Evolutionary conservation across 306 rosid species (phyloP).

Genomic region (Clitoria ternatea): DNA sequence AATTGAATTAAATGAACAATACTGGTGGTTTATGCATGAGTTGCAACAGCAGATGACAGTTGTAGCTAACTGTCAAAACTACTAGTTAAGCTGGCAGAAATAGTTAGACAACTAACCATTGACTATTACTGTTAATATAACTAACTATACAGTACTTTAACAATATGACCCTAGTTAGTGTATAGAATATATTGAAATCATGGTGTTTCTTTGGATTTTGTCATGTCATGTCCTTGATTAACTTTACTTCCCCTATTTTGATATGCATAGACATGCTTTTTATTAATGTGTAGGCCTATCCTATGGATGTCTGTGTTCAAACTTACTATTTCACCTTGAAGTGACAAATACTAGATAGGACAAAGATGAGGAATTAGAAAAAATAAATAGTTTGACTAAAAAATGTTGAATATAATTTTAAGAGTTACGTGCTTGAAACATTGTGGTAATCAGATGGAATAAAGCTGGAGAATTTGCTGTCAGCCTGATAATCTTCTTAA

Average conservation of each 20-base stretch:
- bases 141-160: too few relatives aligned
- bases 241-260: not conserved
- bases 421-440: not conserved
- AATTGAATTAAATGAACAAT: too few relatives aligned
- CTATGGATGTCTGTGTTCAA: not conserved
- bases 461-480: not conserved
- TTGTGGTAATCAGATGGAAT: not conserved
- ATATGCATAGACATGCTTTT: not conserved
- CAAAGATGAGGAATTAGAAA: not conserved
- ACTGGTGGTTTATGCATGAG: too few relatives aligned
- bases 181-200: not conserved
- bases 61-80: too few relatives aligned
- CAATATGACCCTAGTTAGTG: not conserved
- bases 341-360: not conserved
- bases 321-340: not conserved
- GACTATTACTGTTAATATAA: too few relatives aligned
- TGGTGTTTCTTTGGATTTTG: not conserved
- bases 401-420: not conserved
- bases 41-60: too few relatives aligned
- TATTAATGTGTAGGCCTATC: not conserved
- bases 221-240: not conserved
- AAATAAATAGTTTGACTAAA: not conserved
- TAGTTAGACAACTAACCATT: too few relatives aligned
- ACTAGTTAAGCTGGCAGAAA: too few relatives aligned
- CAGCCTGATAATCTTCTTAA: not conserved